Percentiles rank a stretch among this genome's conserved stretches.
Conservation (phyloP, 345 rosid species). For the Hypericum androsaemum region DNA sequence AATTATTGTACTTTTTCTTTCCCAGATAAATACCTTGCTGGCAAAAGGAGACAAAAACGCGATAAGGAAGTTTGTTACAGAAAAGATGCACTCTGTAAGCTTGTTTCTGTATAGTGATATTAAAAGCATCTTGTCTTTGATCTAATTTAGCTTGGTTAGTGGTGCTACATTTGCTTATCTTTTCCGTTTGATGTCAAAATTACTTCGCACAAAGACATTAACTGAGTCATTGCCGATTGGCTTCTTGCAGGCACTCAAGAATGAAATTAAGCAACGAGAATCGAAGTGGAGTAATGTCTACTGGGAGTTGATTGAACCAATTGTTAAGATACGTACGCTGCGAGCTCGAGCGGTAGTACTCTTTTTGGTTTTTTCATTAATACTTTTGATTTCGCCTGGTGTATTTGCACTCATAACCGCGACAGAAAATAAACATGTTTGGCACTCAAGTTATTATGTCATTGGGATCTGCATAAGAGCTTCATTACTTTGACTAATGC, state of each 20-base stretch:
- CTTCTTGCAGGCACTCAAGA: conserved; percentile 55
- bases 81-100: conserved; percentile 87
- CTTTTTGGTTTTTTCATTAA: conserved; percentile 1
- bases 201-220: not conserved
- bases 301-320: conserved; percentile 95
- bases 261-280: conserved; percentile 80
- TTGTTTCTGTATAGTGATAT: conserved; percentile 11
- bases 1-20: conserved; percentile 2
- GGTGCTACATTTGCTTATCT: not conserved
- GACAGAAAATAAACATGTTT: too few species aligned
- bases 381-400: not conserved
- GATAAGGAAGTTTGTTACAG: conserved; percentile 71
- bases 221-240: conserved; percentile 6
- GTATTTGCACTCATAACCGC: too few species aligned
- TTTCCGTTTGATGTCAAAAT: not conserved
- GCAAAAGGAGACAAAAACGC: conserved; percentile 73
- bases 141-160: not conserved
- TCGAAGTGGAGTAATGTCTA: conserved; percentile 54
- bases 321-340: conserved; percentile 65
- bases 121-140: not conserved
- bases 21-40: conserved; percentile 58
- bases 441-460: too few species aligned
- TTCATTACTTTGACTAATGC: not conserved
- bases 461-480: too few species aligned
- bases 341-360: conserved; percentile 80